Evolutionary conservation across 805 yeast species (phyloP), one percentile per base, ranked within the genome.

Genomic region (Lipomyces oligophaga): DNA sequence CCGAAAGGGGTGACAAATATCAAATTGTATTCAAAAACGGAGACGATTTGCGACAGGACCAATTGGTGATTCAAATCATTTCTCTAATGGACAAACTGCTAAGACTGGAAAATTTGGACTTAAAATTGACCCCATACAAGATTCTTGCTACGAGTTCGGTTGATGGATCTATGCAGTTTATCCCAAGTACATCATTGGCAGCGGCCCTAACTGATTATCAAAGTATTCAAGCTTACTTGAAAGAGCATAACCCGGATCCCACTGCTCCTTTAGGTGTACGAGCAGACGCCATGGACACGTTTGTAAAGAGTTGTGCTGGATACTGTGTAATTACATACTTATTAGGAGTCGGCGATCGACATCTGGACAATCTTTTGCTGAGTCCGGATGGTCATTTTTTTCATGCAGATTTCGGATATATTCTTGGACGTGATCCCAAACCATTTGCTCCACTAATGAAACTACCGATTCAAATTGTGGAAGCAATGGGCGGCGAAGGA

Each of bases 381-480:
- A 84, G 81, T 41, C 87, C 80, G 53, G 83, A 90, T 75, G 82
- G 94, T 1, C 85, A 80, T 58, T 93, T 93, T 63, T 90, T 95
- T 78, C 99, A 93, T 67, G 97, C 96, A 1, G 99, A 93, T 67
- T 93, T 86, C 65, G 99, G 99, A 1, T 93, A 93, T 61, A 90
- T 93, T 40, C 69, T 93, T 44, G 99, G 99, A 0, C 81, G 89
- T 43, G 99, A 93, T 64, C 99, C 99, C 1, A 93, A 93, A 64
- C 97, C 97, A 11, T 93, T 93, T 67, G 97, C 99, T 11, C 99
- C 99, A 1, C 73, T 90, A 68, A 93, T 93, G 97, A 93, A 93
- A 62, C 70, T 93, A 31, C 98, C 98, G 0, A 93, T 93, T 34
- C 98, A 93, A 66, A 83, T 93, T 15, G 85, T 93, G 34, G 98